These are phyloP conservation scores for Corymbia maculata DNA, from an alignment of 345 rosid species.

Conservation along the genomic window DNA sequence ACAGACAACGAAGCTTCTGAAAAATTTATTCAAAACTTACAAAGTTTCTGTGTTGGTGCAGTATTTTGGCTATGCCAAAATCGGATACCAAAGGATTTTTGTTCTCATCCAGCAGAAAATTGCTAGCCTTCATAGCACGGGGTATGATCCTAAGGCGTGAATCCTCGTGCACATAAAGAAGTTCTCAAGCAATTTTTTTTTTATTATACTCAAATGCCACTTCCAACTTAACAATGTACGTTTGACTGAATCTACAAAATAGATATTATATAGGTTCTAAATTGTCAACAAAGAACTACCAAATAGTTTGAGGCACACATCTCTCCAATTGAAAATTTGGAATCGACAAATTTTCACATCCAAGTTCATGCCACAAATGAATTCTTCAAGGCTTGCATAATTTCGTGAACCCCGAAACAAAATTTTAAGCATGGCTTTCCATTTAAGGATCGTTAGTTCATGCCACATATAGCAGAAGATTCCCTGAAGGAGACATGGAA, in stretches of 20 bases:
- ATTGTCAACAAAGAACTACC: not conserved
- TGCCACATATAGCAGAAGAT: no score
- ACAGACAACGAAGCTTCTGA: rapidly evolving
- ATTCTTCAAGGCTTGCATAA: constrained; percentile 2
- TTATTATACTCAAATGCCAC: not conserved
- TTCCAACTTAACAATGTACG: not conserved
- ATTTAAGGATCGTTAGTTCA: no score
- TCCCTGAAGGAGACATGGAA: no score
- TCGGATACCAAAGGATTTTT: not conserved
- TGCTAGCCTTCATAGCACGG: not conserved
- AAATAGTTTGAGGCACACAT: not conserved
- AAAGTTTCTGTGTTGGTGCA: not conserved
- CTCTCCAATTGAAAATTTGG: not conserved
- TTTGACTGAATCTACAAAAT: not conserved
- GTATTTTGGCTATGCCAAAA: not conserved
- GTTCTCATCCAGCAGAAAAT: not conserved
- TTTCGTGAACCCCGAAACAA: no score
- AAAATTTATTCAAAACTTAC: not conserved
- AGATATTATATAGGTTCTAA: not conserved
- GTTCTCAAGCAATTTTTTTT: not conserved
- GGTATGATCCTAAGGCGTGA: not conserved
- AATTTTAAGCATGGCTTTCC: no score
- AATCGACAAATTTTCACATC: constrained; percentile 23
- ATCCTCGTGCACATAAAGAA: not conserved
- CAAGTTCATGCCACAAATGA: constrained; percentile 34